Evolutionary conservation across 2,329 filamentous ascomycete species (phyloP).

Genomic region (Zasmidium cellare): DNA sequence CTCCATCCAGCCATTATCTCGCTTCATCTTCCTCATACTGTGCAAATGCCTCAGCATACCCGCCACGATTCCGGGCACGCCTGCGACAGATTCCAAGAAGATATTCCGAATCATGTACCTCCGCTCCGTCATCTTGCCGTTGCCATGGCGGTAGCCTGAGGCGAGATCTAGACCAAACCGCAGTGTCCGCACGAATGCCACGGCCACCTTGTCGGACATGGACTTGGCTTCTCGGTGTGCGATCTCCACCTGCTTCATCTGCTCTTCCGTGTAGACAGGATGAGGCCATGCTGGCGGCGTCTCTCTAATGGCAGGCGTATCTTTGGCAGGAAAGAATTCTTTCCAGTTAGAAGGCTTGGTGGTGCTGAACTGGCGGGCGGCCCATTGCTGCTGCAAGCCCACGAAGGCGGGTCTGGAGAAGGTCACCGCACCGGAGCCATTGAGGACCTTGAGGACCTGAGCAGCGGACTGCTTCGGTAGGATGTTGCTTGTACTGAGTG

Average conservation of each 20-base stretch:
- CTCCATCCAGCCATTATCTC: constrained; percentile 90
- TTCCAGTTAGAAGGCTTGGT: constrained; percentile 37
- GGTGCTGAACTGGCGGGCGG: constrained; percentile 43
- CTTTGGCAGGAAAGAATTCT: constrained; percentile 50
- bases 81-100: constrained; percentile 92
- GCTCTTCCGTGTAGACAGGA: constrained; percentile 67
- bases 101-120: constrained; percentile 83
- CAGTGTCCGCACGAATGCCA: constrained; percentile 72
- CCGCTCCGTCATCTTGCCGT: constrained; percentile 72
- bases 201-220: constrained; percentile 75
- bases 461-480: constrained; percentile 39
- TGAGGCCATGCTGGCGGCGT: constrained; percentile 52
- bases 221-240: constrained; percentile 75
- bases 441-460: constrained; percentile 39
- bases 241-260: constrained; percentile 73
- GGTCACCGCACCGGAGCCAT: constrained; percentile 30
- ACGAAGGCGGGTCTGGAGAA: constrained; percentile 36
- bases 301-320: constrained; percentile 45
- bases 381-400: constrained; percentile 30
- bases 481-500: constrained; percentile 25
- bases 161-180: constrained; percentile 79
- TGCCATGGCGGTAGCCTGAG: constrained; percentile 67
- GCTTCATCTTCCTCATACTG: constrained; percentile 78
- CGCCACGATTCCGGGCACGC: constrained; percentile 94
- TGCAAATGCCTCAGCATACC: constrained; percentile 90